A percentile compares a stretch with the other conserved stretches of the same genome.
Evolutionary conservation across 1,284 basidiomycete genomes (phyloP).

Genomic region (Kwoniella shivajii): DNA sequence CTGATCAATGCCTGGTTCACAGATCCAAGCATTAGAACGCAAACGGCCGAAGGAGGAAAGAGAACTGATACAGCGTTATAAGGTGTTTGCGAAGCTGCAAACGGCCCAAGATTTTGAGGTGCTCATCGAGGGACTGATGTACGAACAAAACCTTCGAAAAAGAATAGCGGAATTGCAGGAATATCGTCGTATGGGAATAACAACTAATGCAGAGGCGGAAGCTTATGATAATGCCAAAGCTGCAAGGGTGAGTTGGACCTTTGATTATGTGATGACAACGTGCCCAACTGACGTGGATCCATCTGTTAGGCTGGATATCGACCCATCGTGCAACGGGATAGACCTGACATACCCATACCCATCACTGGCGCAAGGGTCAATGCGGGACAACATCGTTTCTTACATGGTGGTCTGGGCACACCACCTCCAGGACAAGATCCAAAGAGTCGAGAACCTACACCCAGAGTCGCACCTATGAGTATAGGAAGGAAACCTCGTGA

Average conservation of each 20-base stretch:
- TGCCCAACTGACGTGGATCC: slow-evolving; percentile 49
- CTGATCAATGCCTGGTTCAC: slow-evolving; percentile 13
- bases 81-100: slow-evolving; percentile 89
- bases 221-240: slow-evolving; percentile 76
- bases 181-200: slow-evolving; percentile 80
- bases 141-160: slow-evolving; percentile 80
- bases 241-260: slow-evolving; percentile 63
- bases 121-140: slow-evolving; percentile 85
- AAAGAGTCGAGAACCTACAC: slow-evolving; percentile 38
- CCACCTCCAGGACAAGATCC: slow-evolving; percentile 30
- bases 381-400: slow-evolving; percentile 48
- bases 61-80: slow-evolving; percentile 83
- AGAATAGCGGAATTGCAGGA: slow-evolving; percentile 85
- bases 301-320: slow-evolving; percentile 39
- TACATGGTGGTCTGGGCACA: slow-evolving; percentile 34
- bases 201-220: slow-evolving; percentile 80
- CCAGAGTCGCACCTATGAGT: slow-evolving; percentile 25
- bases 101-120: slow-evolving; percentile 89
- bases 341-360: slow-evolving; percentile 36
- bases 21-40: slow-evolving; percentile 89
- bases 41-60: slow-evolving; percentile 88
- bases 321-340: slow-evolving; percentile 39
- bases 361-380: slow-evolving; percentile 45
- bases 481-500: slow-evolving; percentile 39
- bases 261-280: background rate